Base-by-base conservation (phyloP, 768 basidiomycete species). In the Scleroderma citrinum region DNA sequence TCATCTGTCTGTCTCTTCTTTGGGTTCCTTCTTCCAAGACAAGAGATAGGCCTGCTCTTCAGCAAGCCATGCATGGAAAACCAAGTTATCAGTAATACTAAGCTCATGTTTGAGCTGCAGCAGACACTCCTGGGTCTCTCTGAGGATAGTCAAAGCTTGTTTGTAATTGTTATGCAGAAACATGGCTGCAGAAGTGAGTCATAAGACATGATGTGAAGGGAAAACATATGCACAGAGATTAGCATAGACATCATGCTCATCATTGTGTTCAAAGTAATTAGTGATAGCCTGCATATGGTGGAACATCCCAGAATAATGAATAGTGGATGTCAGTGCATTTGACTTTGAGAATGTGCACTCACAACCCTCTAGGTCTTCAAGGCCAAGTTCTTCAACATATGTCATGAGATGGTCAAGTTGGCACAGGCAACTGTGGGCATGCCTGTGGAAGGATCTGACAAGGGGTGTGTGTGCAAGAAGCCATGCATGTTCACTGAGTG, bases 351-450 rank as follows among this genome's bases (percentile, higher is more conserved):
- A 29, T 29, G 26, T 8, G 5, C 43, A 41, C 34, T 59, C 60
- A 39, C 56, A 56, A 2, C 46, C 50, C 31, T 64, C 61, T 12
- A 60, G 39, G 31, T 55, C 53, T 32, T 64, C 50, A n/a, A 62
- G 38, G 7, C 59, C 57, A 14, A 51, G 36, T 5, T 54, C 49
- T 7, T 48, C 20, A 31, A 55, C 35, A 42, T 61, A 51, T 8
- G 53, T 45, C 8, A 46, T 39, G 23, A 61, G 50, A 19, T 48
- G 35, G 26, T 32, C n/a, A 36, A 62, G 55, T 47, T 64, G 55
- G 51, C 61, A 54, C 8, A 47, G 34, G 16, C 56, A 39, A 34
- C 57, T 39, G 44, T 65, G 59, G 31, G 59, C 57, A 34, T 62
- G 57, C 1, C 59, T 55, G 47, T 60, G 60, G 45, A 62, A 63